Conservation (phyloP, 2,329 filamentous ascomycete species). For the Colletotrichum sp. region DNA sequence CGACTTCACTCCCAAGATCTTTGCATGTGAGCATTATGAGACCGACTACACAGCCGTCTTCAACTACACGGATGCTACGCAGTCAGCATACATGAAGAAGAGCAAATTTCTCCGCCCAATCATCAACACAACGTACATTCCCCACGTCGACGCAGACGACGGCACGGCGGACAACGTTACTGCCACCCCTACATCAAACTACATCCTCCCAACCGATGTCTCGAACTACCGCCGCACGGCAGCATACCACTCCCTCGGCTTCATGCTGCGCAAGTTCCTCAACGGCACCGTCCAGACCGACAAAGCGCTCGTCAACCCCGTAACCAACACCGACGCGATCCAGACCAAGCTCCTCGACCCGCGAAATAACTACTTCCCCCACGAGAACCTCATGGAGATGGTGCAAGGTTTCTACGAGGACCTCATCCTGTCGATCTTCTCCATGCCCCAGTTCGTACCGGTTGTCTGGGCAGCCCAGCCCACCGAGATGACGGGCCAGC, state of each 20-base stretch:
- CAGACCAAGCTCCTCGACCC: slow-evolving; percentile 44
- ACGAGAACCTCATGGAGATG: slow-evolving; percentile 25
- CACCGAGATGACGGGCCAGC: slow-evolving; percentile 22
- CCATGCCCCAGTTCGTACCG: slow-evolving; percentile 36
- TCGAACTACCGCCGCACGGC: slow-evolving; percentile 31
- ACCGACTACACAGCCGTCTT: slow-evolving; percentile 35
- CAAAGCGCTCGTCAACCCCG: slow-evolving; percentile 28
- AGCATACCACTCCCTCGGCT: slow-evolving; percentile 36
- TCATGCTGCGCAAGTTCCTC: slow-evolving; percentile 33
- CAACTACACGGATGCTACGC: slow-evolving; percentile 28
- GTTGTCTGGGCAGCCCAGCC: slow-evolving; percentile 35
- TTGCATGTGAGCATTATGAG: slow-evolving; percentile 40
- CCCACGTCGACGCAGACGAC: slow-evolving; percentile 29
- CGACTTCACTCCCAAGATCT: slow-evolving; percentile 34
- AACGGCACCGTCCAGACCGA: slow-evolving; percentile 33
- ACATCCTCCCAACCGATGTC: slow-evolving; percentile 29
- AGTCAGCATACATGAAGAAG: slow-evolving; percentile 27
- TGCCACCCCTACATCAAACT: slow-evolving; percentile 30
- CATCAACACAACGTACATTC: slow-evolving; percentile 33
- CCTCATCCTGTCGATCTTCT: slow-evolving; percentile 38
- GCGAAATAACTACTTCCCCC: slow-evolving; percentile 30
- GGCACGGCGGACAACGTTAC: slow-evolving; percentile 37
- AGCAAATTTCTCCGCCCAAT: slow-evolving; percentile 27
- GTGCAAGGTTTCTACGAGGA: slow-evolving; percentile 37
- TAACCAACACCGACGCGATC: slow-evolving; percentile 36